These are phyloP conservation scores for Sporobolus alterniflorus DNA, from an alignment of 202 grass and related monocot species.

Conservation along the genomic window DNA sequence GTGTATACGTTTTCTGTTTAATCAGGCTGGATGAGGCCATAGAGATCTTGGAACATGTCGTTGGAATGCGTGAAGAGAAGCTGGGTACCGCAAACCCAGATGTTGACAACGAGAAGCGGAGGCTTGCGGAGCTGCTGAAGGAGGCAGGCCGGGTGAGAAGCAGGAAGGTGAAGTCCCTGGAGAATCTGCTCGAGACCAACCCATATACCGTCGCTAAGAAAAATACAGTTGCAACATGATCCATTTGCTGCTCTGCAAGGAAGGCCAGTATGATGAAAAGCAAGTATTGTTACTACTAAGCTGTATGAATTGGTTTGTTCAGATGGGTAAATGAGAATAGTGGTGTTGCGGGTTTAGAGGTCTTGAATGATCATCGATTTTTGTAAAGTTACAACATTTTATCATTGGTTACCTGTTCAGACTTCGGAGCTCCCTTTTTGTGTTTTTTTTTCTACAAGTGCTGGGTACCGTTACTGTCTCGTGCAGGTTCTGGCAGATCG, in stretches of 20 bases:
- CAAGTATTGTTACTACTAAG: constrained; percentile 23
- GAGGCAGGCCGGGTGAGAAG: constrained; percentile 91
- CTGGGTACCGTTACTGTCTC: neutral
- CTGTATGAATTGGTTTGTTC: constrained; percentile 50
- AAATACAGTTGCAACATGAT: constrained; percentile 48
- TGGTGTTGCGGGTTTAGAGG: constrained; percentile 31
- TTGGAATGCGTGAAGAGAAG: constrained; percentile 94
- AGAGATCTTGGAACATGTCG: constrained; percentile 87
- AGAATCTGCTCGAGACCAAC: constrained; percentile 86
- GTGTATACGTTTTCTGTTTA: constrained; percentile 20
- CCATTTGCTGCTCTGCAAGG: constrained; percentile 8
- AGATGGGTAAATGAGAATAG: constrained; percentile 31
- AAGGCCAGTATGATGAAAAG: neutral
- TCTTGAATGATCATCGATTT: constrained; percentile 44
- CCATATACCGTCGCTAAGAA: constrained; percentile 47
- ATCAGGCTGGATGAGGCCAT: constrained; percentile 89
- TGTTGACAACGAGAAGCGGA: constrained; percentile 90
- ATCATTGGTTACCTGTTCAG: constrained; percentile 26
- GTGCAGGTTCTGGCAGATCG: neutral
- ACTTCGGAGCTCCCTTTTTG: neutral
- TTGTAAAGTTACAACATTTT: constrained; percentile 55
- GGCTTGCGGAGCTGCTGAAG: constrained; percentile 86
- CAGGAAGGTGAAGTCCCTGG: constrained; percentile 87
- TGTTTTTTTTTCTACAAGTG: neutral
- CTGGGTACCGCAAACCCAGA: constrained; percentile 97